Evolutionary conservation across 441 rosid genomes (phyloP).

Genomic region (Heliophila coronopifolia): DNA sequence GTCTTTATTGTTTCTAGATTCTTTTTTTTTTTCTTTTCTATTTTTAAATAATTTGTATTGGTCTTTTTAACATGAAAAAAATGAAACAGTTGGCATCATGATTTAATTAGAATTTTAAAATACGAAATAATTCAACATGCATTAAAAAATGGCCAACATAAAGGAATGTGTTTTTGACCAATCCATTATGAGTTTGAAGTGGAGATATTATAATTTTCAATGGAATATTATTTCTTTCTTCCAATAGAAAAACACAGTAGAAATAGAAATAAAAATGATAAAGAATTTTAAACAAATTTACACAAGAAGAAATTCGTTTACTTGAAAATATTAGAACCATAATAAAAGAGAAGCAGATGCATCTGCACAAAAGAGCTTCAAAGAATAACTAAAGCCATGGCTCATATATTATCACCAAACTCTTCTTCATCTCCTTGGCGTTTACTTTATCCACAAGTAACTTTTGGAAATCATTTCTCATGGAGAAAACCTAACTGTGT

Average conservation of each 20-base stretch:
- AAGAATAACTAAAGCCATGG: constrained; percentile 4
- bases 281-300: constrained; percentile 6
- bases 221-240: neutral
- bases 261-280: neutral
- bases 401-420: constrained; percentile 15
- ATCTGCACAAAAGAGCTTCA: neutral
- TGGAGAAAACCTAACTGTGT: constrained; percentile 1
- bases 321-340: neutral
- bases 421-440: constrained; percentile 13
- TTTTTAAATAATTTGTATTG: neutral
- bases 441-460: constrained; percentile 27
- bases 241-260: neutral
- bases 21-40: neutral
- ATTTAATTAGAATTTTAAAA: neutral
- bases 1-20: neutral
- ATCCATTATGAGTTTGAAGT: constrained; percentile 11
- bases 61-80: neutral
- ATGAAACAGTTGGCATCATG: neutral
- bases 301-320: constrained; percentile 1
- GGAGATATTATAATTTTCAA: neutral
- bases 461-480: constrained; percentile 9
- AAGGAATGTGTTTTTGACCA: constrained; percentile 5
- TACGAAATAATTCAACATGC: constrained; percentile 20
- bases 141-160: constrained; percentile 20
- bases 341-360: neutral